Conservation (phyloP, 495 filamentous ascomycete genomes). For the Penicillium diatomitis region DNA sequence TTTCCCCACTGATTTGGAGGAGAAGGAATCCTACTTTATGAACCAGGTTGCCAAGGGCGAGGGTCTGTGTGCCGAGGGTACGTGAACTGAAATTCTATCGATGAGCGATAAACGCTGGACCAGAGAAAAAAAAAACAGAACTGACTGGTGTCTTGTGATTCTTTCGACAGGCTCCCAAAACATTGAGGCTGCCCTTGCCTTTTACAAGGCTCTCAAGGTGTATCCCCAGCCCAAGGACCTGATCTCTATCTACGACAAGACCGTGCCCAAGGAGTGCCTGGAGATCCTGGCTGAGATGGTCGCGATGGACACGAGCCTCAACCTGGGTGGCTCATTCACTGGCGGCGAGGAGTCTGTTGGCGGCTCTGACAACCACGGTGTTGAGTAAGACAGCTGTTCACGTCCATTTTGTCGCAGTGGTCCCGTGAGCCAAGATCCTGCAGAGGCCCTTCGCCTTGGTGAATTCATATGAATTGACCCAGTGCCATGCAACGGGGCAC, state of each 20-base stretch:
- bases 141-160: not conserved
- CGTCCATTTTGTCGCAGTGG: too few species aligned
- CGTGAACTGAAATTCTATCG: conserved; percentile 5
- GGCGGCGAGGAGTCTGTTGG: conserved; percentile 25
- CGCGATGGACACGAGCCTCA: conserved; percentile 69
- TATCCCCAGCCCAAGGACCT: conserved; percentile 90
- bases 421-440: too few species aligned
- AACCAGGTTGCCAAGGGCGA: conserved; percentile 84
- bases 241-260: conserved; percentile 96
- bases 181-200: conserved; percentile 81
- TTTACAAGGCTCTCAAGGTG: conserved; percentile 97
- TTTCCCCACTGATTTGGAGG: conserved; percentile 82
- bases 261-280: conserved; percentile 86
- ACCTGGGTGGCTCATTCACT: conserved; percentile 44
- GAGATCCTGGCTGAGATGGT: conserved; percentile 98
- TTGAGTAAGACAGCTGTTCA: conserved; percentile 22
- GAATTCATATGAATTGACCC: too few species aligned
- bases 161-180: conserved; percentile 51
- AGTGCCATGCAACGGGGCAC: too few species aligned
- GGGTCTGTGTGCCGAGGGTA: conserved; percentile 61
- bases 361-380: conserved; percentile 28
- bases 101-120: not conserved
- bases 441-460: too few species aligned
- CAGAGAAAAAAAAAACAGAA: not conserved
- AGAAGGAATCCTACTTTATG: conserved; percentile 93